Evolutionary conservation across 1,284 basidiomycete species (phyloP).

Genomic region (Rhodotorula sp.): DNA sequence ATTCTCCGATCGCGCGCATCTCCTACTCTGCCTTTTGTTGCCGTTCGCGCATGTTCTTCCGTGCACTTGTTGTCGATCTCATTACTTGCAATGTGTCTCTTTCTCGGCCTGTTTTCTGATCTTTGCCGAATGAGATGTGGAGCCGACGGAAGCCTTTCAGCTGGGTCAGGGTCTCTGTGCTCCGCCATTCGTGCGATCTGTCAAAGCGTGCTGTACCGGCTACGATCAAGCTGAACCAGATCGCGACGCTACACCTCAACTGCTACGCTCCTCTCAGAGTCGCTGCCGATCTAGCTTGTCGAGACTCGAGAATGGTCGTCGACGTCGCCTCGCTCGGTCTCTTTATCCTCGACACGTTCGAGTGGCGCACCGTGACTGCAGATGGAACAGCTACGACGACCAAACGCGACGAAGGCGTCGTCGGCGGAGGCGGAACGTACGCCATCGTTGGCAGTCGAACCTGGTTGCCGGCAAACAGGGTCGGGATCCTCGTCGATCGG

Average conservation of each 20-base stretch:
- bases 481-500: slow-evolving; percentile 81
- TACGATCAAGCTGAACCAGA: neutral
- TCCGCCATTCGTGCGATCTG: neutral
- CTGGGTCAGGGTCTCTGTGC: neutral
- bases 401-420: slow-evolving; percentile 55
- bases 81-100: neutral
- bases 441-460: slow-evolving; percentile 69
- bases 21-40: neutral
- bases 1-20: neutral
- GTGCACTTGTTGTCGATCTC: neutral
- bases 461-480: slow-evolving; percentile 63
- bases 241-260: neutral
- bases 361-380: slow-evolving; percentile 5
- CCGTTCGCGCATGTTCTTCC: neutral
- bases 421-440: slow-evolving; percentile 80
- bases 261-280: no score
- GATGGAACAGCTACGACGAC: neutral
- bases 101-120: neutral
- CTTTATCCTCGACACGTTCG: slow-evolving; percentile 40
- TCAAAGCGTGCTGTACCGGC: neutral
- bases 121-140: no score
- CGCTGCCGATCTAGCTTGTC: neutral
- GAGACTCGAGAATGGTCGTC: neutral
- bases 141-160: no score
- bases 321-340: slow-evolving; percentile 27